Percentiles rank a stretch among this genome's conserved stretches.
Evolutionary conservation across 2,329 filamentous ascomycete species (phyloP).

Genomic region (Paraphaeosphaeria minitans): DNA sequence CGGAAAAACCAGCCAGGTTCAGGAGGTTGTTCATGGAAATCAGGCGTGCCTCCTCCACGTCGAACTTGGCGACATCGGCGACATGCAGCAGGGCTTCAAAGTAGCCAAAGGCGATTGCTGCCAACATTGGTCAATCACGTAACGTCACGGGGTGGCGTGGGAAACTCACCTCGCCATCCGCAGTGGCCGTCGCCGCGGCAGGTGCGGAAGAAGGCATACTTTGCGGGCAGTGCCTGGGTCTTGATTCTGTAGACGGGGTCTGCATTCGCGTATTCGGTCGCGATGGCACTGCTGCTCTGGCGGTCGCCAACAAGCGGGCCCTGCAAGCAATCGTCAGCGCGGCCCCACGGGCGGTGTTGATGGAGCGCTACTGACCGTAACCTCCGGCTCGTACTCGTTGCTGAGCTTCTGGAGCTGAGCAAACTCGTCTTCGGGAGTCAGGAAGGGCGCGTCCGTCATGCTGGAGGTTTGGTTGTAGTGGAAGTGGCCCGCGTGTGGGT

Average conservation of each 20-base stretch:
- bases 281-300: conserved; percentile 76
- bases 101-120: conserved; percentile 91
- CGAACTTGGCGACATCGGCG: conserved; percentile 67
- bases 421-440: conserved; percentile 59
- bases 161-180: conserved; percentile 89
- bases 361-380: conserved; percentile 55
- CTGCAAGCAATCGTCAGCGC: conserved; percentile 55
- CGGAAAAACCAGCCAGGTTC: conserved; percentile 69
- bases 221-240: conserved; percentile 79
- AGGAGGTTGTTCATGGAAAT: conserved; percentile 73
- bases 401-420: conserved; percentile 67
- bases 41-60: conserved; percentile 74
- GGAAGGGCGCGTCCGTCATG: conserved; percentile 47
- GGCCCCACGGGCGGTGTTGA: conserved; percentile 21
- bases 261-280: conserved; percentile 84
- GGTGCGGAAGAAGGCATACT: conserved; percentile 85
- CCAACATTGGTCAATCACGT: conserved; percentile 31
- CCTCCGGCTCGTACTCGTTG: conserved; percentile 63
- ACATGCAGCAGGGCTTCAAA: conserved; percentile 81
- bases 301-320: conserved; percentile 82
- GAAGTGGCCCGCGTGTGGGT: conserved; percentile 40
- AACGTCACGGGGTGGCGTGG: conserved; percentile 5
- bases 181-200: conserved; percentile 94
- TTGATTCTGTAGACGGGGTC: conserved; percentile 86
- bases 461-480: conserved; percentile 35